A percentile compares a stretch with the other conserved stretches of the same genome.
Evolutionary conservation across 2,329 filamentous ascomycete species (phyloP).

Genomic region (Rosellinia necatrix): DNA sequence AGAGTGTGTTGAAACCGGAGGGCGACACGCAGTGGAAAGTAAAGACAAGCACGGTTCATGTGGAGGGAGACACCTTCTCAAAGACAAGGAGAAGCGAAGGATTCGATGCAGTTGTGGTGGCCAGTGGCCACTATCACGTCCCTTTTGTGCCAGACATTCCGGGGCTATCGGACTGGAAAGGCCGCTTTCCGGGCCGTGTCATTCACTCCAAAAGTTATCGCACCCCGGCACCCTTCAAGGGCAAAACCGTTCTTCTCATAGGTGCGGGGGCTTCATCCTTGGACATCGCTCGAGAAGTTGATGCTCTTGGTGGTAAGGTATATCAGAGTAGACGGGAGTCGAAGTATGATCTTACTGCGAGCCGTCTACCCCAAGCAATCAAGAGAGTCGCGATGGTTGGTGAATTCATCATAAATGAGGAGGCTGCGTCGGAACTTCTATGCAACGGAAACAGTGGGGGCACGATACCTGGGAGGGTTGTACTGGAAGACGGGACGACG

Average conservation of each 20-base stretch:
- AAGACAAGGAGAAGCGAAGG: constrained; percentile 41
- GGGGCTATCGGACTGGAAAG: constrained; percentile 63
- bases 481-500: constrained; percentile 56
- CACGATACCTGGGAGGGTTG: constrained; percentile 54
- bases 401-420: constrained; percentile 48
- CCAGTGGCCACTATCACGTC: constrained; percentile 69
- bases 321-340: constrained; percentile 63
- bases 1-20: constrained; percentile 51
- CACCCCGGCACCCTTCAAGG: constrained; percentile 59
- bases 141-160: constrained; percentile 64
- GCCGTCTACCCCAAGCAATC: constrained; percentile 57
- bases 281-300: constrained; percentile 49
- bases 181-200: constrained; percentile 55
- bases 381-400: constrained; percentile 57
- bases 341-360: constrained; percentile 60
- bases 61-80: constrained; percentile 26
- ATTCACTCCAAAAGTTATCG: constrained; percentile 76
- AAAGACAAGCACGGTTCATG: constrained; percentile 50
- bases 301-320: constrained; percentile 43
- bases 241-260: constrained; percentile 56
- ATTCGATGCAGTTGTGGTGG: constrained; percentile 70
- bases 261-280: constrained; percentile 56
- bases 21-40: constrained; percentile 54
- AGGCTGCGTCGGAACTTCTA: constrained; percentile 10
- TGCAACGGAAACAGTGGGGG: constrained; percentile 31